phyloP scores from a whole-genome alignment of 331 rosid genomes.

The Spiraea crenata region DNA sequence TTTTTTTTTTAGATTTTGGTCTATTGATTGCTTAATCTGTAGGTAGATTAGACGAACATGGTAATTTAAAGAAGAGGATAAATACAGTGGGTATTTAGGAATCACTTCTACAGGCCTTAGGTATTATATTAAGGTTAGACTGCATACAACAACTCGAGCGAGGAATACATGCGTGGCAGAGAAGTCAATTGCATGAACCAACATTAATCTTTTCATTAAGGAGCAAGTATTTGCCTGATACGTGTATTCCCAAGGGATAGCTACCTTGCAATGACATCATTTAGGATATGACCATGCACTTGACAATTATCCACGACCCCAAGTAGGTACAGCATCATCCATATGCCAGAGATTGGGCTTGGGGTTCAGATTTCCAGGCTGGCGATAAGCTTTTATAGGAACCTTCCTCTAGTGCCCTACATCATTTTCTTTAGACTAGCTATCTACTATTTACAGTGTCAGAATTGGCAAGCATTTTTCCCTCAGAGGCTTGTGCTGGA shows the following conservation, averaged over 20 bases:
- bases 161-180: background rate
- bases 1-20: background rate
- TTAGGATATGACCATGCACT: background rate
- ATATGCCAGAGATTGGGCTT: background rate
- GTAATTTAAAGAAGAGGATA: background rate
- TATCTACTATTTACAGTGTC: background rate
- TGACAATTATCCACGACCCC: background rate
- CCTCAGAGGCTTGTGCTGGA: background rate
- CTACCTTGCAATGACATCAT: background rate
- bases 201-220: background rate
- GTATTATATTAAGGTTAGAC: background rate
- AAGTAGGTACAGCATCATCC: background rate
- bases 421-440: too few species aligned
- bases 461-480: background rate
- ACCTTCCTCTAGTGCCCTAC: too few species aligned
- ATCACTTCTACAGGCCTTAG: background rate
- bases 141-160: background rate
- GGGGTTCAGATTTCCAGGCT: background rate
- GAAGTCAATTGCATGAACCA: background rate
- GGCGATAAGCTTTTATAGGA: background rate
- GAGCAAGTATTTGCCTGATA: background rate
- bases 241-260: background rate
- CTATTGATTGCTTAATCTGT: constrained; percentile 1
- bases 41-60: background rate
- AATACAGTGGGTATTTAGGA: background rate